These are phyloP conservation scores for Podospora didyma DNA, from an alignment of 495 filamentous ascomycete genomes.

Conservation along the genomic window DNA sequence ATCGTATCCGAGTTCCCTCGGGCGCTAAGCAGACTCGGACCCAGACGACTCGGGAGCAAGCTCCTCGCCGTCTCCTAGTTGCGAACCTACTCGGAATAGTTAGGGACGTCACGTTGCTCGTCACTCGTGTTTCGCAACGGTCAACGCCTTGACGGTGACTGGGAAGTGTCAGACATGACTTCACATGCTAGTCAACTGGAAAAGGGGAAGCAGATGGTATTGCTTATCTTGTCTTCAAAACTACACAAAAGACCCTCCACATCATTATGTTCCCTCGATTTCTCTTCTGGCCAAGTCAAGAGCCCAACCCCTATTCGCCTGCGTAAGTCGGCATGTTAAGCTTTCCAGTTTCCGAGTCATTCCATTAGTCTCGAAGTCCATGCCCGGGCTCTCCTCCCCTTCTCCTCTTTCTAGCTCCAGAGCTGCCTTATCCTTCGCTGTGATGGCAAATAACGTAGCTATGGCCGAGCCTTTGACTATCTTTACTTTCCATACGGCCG, in stretches of 20 bases:
- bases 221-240: neutral
- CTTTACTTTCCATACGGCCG: constrained; percentile 23
- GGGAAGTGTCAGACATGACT: too few relatives aligned
- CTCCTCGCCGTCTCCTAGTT: too few relatives aligned
- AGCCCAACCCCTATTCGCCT: constrained; percentile 12
- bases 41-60: neutral
- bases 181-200: too few relatives aligned
- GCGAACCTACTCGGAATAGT: neutral
- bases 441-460: constrained; percentile 19
- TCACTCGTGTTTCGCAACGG: too few relatives aligned
- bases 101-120: neutral
- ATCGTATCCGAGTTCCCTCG: constrained; percentile 2
- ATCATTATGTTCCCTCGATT: neutral
- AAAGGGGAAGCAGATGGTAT: neutral
- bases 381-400: too few relatives aligned
- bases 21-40: neutral
- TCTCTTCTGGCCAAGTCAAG: constrained; percentile 9
- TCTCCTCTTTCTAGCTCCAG: constrained; percentile 10
- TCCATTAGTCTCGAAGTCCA: neutral
- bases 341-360: neutral
- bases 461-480: constrained; percentile 22
- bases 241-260: neutral
- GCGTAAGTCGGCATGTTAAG: constrained; percentile 9
- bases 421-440: constrained; percentile 14
- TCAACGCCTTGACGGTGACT: too few relatives aligned